Base-by-base conservation (phyloP, 345 rosid species). In the Gossypium australe region DNA sequence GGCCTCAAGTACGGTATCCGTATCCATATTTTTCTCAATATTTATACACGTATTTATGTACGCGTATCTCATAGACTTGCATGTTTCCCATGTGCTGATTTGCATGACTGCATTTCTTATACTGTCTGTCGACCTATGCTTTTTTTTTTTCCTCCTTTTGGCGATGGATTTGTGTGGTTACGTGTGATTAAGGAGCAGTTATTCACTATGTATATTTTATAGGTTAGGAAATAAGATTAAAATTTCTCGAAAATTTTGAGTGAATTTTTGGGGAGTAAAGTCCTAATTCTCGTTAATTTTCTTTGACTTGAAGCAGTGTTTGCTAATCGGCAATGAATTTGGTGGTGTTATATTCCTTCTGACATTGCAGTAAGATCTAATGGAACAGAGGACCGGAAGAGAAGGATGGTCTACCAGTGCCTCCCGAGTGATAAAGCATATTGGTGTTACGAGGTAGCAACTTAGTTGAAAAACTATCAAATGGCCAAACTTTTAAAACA, bases 341-440 rank as follows among this genome's bases (percentile, higher is more conserved):
- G 60, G 59, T 69, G 59, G 10, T 60, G 75, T 64, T 9, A 34
- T 41, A 49, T 62, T 56, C 63, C 58, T 57, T 75, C 45, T 70
- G 67, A 2, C 67, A 51, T 55, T 82, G 34, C 81, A 87, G 90
- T 89, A 49, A 83, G 81, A 79, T 87, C 91, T 27, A 86, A 71
- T 79, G 93, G 91, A 73, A 86, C 89, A 4, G 93, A 89, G 17
- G 91, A 83, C 67, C 82, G 89, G 48, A 87, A 5, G 41, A 83
- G 84, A 84, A 82, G 69, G 88, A 84, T 83, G 89, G 83, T 7
- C 85, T 85, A 3, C 7, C 86, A 58, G 64, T 89, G 78, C 85
- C 86, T 2, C 72, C 70, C 86, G 1, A 75, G 77, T 79, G 88
- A 89, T 73, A 86, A 56, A 72, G 83, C 83, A 59, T 89, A 79